These are phyloP conservation scores for Pseudogymnoascus sp. DNA, from an alignment of 2,329 filamentous ascomycete genomes.

Conservation along the genomic window DNA sequence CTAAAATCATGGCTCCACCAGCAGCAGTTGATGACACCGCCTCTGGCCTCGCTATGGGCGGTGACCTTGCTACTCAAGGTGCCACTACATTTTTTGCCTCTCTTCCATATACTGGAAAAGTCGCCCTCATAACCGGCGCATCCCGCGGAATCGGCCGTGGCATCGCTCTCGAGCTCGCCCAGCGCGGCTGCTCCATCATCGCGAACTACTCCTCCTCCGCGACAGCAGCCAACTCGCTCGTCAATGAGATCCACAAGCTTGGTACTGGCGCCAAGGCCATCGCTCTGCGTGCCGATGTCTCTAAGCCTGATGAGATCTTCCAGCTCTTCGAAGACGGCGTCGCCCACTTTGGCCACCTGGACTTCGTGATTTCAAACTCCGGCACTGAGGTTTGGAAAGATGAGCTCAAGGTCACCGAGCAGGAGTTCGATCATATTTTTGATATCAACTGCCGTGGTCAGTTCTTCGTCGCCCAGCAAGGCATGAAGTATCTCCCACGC, in stretches of 20 bases:
- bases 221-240: constrained; percentile 49
- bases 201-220: constrained; percentile 58
- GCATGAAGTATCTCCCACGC: constrained; percentile 60
- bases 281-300: constrained; percentile 54
- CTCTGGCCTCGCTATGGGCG: not conserved
- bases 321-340: constrained; percentile 23
- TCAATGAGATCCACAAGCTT: constrained; percentile 41
- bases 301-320: constrained; percentile 33
- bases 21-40: not conserved
- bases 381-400: constrained; percentile 15
- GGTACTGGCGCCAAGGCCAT: constrained; percentile 42
- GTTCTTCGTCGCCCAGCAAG: constrained; percentile 70
- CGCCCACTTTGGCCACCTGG: constrained; percentile 25
- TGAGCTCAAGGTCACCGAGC: constrained; percentile 9
- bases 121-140: constrained; percentile 56
- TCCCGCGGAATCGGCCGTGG: constrained; percentile 61
- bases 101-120: constrained; percentile 41
- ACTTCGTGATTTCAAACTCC: constrained; percentile 28
- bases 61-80: not conserved
- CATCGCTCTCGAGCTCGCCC: constrained; percentile 60
- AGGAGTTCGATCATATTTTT: constrained; percentile 38
- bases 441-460: constrained; percentile 57
- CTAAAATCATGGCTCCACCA: not conserved
- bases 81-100: not conserved
- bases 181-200: constrained; percentile 56